Evolutionary conservation across 768 basidiomycete genomes (phyloP), one percentile per base, ranked within the genome.

Genomic region (Phylloporus arenicola): DNA sequence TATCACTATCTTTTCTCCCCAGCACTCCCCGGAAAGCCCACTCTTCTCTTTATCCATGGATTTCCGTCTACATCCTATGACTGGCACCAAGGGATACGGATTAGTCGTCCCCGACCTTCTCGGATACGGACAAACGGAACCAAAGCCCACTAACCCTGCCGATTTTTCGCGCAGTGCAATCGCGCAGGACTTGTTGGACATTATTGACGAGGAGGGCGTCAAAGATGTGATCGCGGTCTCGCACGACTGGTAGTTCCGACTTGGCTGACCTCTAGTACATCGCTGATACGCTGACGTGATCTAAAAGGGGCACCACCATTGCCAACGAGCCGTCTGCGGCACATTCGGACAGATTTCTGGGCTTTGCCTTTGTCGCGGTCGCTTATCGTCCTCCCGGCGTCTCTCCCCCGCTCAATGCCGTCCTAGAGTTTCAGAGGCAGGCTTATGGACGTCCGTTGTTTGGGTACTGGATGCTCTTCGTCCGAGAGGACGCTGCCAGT

Each of bases 21-120:
- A 17, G 59, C 64, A 1, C 49, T 57, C 25, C 56, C 48, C 2
- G 49, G 52, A 45, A 70, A 69, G 41, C 70, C 66, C 1, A 75
- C 73, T 17, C 62, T 78, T 5, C 51, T 78, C 10, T 67, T 78
- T 38, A 51, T 76, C n/a, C 75, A 77, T 48, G 75, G 75, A 11
- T 78, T 74, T 45, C 76, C 74, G 1, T 70, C 72, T 0, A 69
- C 69, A 1, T 69, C 73, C 11, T 57, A 67, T 41, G 73, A 72
- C 50, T 79, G 78, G 77, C 64, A 67, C 39, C 56, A 60, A 61
- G 48, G 77, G 77, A 20, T 75, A 72, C 40, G 72, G 75, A 11
- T 22, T 77, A 12, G 58, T 80, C 42, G 72, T 68, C 13, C 77
- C 77, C 0, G 78, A 79, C 56, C 68, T 76, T 54, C 68, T 79